phyloP scores from a whole-genome alignment of 2,329 filamentous ascomycete species.

The Pseudofabraea citricarpa region DNA sequence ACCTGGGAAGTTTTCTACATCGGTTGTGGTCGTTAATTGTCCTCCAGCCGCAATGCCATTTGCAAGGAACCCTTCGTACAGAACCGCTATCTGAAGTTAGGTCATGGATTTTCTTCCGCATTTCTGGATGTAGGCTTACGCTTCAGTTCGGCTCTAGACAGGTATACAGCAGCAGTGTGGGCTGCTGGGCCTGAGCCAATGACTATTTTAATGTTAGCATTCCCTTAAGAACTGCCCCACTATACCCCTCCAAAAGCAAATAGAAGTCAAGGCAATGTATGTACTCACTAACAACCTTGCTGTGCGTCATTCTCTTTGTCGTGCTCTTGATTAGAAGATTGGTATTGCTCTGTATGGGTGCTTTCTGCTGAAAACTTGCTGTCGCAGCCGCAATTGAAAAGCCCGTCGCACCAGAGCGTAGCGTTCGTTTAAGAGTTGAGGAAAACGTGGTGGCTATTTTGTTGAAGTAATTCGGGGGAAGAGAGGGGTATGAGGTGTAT shows the following conservation, averaged over 20 bases:
- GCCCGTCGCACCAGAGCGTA: constrained; percentile 69
- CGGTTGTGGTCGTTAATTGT: constrained; percentile 96
- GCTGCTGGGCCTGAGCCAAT: constrained; percentile 95
- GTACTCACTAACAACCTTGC: constrained; percentile 79
- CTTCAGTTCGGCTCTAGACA: constrained; percentile 88
- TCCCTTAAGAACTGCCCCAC: background rate
- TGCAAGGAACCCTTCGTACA: constrained; percentile 97
- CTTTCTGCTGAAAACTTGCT: constrained; percentile 57
- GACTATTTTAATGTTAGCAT: constrained; percentile 39
- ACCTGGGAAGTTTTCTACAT: constrained; percentile 96
- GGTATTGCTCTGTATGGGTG: constrained; percentile 27
- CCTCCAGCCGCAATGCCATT: constrained; percentile 95
- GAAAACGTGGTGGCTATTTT: constrained; percentile 83
- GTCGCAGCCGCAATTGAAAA: constrained; percentile 70
- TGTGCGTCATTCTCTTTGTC: constrained; percentile 68
- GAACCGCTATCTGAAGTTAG: constrained; percentile 50
- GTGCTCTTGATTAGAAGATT: constrained; percentile 21
- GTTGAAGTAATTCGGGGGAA: constrained; percentile 1
- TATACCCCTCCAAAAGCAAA: constrained; percentile 4
- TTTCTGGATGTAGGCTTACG: constrained; percentile 43
- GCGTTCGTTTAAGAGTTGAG: constrained; percentile 69
- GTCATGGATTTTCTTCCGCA: constrained; percentile 8
- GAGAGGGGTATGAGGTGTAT: background rate
- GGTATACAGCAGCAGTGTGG: constrained; percentile 95
- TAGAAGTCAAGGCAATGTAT: constrained; percentile 1